Conservation (phyloP, 1,139 yeast species). For the Candida dubliniensis region DNA sequence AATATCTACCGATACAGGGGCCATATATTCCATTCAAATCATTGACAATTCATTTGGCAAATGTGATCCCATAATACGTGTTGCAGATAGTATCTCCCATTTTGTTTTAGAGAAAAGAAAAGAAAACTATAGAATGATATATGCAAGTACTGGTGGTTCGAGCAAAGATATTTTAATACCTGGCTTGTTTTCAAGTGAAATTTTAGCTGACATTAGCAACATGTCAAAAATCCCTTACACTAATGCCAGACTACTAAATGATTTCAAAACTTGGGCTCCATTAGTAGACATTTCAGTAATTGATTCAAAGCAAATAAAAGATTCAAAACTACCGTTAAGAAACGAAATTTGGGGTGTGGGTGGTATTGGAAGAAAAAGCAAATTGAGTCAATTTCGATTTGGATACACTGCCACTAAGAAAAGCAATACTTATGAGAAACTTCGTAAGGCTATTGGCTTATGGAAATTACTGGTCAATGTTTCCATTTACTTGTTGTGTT, state of each 20-base stretch:
- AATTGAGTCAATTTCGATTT: slow-evolving; percentile 36
- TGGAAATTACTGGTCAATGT: slow-evolving; percentile 18
- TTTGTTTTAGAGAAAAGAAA: slow-evolving; percentile 28
- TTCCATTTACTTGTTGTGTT: slow-evolving; percentile 30
- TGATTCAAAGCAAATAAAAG: slow-evolving; percentile 23
- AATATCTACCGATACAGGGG: slow-evolving; percentile 44
- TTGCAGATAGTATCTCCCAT: slow-evolving; percentile 34
- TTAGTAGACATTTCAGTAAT: slow-evolving; percentile 41
- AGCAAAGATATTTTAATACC: slow-evolving; percentile 29
- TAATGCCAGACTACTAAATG: slow-evolving; percentile 17
- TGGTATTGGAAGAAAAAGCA: slow-evolving; percentile 40
- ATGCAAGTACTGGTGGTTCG: slow-evolving; percentile 34
- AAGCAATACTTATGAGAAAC: slow-evolving; percentile 28
- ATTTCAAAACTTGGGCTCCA: slow-evolving; percentile 53
- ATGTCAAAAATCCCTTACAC: slow-evolving; percentile 14
- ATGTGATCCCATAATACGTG: slow-evolving; percentile 23
- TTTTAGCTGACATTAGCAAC: slow-evolving; percentile 16
- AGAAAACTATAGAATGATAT: slow-evolving; percentile 25
- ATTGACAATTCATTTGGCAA: slow-evolving; percentile 13
- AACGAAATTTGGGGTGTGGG: slow-evolving; percentile 51
- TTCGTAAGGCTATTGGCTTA: slow-evolving; percentile 28
- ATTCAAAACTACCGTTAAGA: slow-evolving; percentile 19
- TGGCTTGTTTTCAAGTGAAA: slow-evolving; percentile 14
- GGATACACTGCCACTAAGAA: slow-evolving; percentile 37
- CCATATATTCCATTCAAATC: slow-evolving; percentile 33